These are phyloP conservation scores for Fusarium illudens DNA, from an alignment of 2,329 filamentous ascomycete genomes.

Conservation along the genomic window DNA sequence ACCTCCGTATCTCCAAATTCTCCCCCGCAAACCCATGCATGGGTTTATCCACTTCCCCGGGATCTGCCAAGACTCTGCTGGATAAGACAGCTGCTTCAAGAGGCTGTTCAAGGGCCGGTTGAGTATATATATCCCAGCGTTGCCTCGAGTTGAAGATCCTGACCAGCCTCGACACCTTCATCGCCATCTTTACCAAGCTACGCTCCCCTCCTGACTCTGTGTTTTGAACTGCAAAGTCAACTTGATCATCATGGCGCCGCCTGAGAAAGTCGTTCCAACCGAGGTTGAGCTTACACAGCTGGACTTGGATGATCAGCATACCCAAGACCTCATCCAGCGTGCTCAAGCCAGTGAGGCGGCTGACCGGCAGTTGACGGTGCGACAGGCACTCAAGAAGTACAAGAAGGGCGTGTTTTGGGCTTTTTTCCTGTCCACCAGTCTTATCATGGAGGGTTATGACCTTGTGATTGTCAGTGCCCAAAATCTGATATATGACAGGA, in stretches of 20 bases:
- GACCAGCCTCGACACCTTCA: neutral
- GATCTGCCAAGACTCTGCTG: slow-evolving; percentile 5
- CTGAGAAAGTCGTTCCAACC: slow-evolving; percentile 23
- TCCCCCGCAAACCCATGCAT: slow-evolving; percentile 10
- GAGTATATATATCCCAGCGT: slow-evolving; percentile 1
- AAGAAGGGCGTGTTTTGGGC: slow-evolving; percentile 45
- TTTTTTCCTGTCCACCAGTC: slow-evolving; percentile 37
- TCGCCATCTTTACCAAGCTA: neutral
- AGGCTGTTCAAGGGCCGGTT: neutral
- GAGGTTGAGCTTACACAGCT: slow-evolving; percentile 21
- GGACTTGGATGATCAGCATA: slow-evolving; percentile 14
- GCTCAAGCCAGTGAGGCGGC: slow-evolving; percentile 26
- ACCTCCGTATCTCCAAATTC: slow-evolving; percentile 3
- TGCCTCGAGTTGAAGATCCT: neutral
- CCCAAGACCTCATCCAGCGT: slow-evolving; percentile 19
- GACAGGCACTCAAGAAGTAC: slow-evolving; percentile 39
- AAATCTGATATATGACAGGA: neutral
- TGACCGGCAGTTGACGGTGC: slow-evolving; percentile 37
- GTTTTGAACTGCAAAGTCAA: neutral
- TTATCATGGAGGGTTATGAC: slow-evolving; percentile 48
- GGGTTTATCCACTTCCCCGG: slow-evolving; percentile 15
- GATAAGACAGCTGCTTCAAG: neutral
- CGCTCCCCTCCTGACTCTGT: neutral
- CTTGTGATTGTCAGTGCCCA: slow-evolving; percentile 45
- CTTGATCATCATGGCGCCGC: neutral